Evolutionary conservation across 441 rosid genomes (phyloP).

Genomic region (Theobroma grandiflorum): DNA sequence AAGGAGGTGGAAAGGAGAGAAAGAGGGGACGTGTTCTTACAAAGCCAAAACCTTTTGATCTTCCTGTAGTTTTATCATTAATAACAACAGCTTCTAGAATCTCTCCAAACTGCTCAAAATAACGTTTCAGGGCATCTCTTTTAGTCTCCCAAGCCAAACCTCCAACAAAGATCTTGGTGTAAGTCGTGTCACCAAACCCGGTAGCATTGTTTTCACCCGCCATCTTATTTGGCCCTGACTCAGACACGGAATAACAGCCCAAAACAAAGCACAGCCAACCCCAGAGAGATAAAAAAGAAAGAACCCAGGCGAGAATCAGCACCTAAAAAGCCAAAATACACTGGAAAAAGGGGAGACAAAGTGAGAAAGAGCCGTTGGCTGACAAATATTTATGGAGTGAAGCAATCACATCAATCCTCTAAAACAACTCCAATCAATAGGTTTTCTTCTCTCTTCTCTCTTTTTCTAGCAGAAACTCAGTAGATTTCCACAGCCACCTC

Average conservation of each 20-base stretch:
- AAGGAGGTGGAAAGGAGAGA: too few relatives aligned
- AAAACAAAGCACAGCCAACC: constrained; percentile 13
- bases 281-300: background rate
- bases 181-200: constrained; percentile 65
- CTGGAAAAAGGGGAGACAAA: constrained; percentile 34
- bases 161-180: constrained; percentile 91
- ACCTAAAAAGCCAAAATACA: constrained; percentile 1
- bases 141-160: constrained; percentile 99
- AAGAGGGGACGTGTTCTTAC: constrained; percentile 47
- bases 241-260: constrained; percentile 51
- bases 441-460: background rate
- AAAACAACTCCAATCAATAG: constrained; percentile 31
- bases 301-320: background rate
- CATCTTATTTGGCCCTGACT: constrained; percentile 45
- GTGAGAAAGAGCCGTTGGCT: constrained; percentile 20
- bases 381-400: constrained; percentile 6
- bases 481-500: constrained; percentile 22
- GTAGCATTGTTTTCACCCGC: constrained; percentile 43
- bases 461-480: background rate
- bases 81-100: constrained; percentile 93
- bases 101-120: constrained; percentile 96
- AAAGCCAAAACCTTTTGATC: constrained; percentile 97
- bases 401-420: background rate
- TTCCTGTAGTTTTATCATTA: constrained; percentile 86
- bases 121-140: constrained; percentile 80